Evolutionary conservation across 1,284 basidiomycete genomes (phyloP).

Genomic region (Phellinidium pouzarii): DNA sequence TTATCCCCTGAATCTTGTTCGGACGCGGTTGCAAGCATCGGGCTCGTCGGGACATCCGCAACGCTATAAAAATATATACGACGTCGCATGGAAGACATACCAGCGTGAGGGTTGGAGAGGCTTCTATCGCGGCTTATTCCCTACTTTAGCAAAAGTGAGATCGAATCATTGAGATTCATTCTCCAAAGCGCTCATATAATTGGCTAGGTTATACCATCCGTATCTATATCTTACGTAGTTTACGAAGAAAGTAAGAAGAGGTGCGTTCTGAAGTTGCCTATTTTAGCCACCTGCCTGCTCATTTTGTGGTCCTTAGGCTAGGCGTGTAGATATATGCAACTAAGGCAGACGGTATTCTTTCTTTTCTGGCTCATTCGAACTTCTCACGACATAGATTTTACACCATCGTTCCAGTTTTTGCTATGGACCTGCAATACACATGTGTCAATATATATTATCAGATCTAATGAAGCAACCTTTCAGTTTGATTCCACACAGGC

Average conservation of each 20-base stretch:
- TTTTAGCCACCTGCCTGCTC: neutral
- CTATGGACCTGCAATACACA: constrained; percentile 8
- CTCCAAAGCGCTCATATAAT: constrained; percentile 20
- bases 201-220: constrained; percentile 79
- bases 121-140: constrained; percentile 90
- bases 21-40: constrained; percentile 93
- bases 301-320: constrained; percentile 4
- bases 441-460: constrained; percentile 13
- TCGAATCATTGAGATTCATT: neutral
- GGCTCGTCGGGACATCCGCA: constrained; percentile 91
- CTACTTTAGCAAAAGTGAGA: constrained; percentile 81
- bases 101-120: constrained; percentile 86
- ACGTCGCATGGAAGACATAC: constrained; percentile 82
- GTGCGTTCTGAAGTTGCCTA: constrained; percentile 34
- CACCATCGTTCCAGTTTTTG: neutral
- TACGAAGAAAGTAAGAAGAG: constrained; percentile 77
- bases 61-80: constrained; percentile 79
- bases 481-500: no score
- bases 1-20: constrained; percentile 88
- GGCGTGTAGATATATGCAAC: constrained; percentile 15
- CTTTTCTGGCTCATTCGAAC: neutral
- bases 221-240: constrained; percentile 92
- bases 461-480: neutral
- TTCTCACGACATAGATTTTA: constrained; percentile 1
- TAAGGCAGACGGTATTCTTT: neutral